phyloP scores from a whole-genome alignment of 352 stramenopile species.

The Aphanomyces stellatus region DNA sequence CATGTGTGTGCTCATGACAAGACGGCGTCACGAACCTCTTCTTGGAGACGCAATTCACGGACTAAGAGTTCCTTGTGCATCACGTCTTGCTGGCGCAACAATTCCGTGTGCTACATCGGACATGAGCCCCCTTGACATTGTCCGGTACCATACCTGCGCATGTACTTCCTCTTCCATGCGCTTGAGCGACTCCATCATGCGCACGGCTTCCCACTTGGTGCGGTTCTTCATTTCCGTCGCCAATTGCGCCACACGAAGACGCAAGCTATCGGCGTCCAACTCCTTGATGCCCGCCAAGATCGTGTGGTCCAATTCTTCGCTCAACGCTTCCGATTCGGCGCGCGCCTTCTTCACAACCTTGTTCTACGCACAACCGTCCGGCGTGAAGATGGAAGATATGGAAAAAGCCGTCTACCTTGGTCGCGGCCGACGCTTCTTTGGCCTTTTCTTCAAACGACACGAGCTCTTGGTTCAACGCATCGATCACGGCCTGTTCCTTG shows the following conservation, averaged over 20 bases:
- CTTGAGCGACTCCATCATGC: slow-evolving; percentile 56
- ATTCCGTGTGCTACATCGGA: slow-evolving; percentile 32
- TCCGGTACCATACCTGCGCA: slow-evolving; percentile 60
- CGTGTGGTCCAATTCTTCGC: slow-evolving; percentile 60
- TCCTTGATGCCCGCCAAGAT: slow-evolving; percentile 63
- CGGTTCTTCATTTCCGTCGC: slow-evolving; percentile 84
- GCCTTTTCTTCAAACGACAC: slow-evolving; percentile 5
- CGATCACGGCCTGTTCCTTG: slow-evolving; percentile 28
- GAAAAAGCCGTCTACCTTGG: not conserved
- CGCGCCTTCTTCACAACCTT: slow-evolving; percentile 52
- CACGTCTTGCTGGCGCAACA: slow-evolving; percentile 52
- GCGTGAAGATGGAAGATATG: slow-evolving; percentile 4
- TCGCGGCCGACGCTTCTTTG: slow-evolving; percentile 4
- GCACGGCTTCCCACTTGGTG: slow-evolving; percentile 75
- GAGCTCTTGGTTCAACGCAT: slow-evolving; percentile 23
- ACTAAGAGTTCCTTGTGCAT: slow-evolving; percentile 67
- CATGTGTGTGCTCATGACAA: no score
- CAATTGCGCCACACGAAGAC: slow-evolving; percentile 66
- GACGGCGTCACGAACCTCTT: slow-evolving; percentile 41
- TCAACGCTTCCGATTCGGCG: slow-evolving; percentile 34
- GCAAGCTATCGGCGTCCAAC: slow-evolving; percentile 55
- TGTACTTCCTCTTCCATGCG: slow-evolving; percentile 73
- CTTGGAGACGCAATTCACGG: slow-evolving; percentile 64
- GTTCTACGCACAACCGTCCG: not conserved
- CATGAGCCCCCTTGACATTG: no score